Percentiles rank a stretch among this genome's conserved stretches.
Conservation (phyloP, 352 stramenopile species). For the Plasmopara halstedii region DNA sequence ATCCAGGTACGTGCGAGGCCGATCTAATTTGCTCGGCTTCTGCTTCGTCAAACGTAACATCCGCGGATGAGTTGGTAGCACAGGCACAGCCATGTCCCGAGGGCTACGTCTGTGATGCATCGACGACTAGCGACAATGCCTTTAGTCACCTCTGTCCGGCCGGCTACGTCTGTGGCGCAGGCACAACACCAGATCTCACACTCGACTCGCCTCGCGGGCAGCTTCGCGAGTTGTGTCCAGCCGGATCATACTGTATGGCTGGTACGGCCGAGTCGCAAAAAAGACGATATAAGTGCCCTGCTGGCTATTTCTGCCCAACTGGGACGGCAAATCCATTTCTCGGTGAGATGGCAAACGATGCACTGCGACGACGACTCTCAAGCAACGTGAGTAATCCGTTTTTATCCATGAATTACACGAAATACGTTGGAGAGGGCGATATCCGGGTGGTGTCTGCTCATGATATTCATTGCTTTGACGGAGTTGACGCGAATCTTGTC, state of each 20-base stretch:
- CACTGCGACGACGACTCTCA: conserved; percentile 62
- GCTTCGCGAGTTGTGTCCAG: conserved; percentile 83
- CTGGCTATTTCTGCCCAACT: conserved; percentile 93
- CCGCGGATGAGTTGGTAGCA: conserved; percentile 26
- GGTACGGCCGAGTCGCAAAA: conserved; percentile 84
- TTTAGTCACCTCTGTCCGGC: conserved; percentile 72
- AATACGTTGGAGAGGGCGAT: conserved; percentile 87
- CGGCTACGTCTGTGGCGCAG: conserved; percentile 92
- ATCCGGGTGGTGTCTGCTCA: conserved; percentile 85
- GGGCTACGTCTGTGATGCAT: conserved; percentile 92
- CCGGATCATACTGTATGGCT: conserved; percentile 83
- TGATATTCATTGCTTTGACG: conserved; percentile 87
- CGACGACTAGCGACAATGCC: conserved; percentile 76
- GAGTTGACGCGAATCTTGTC: conserved; percentile 74
- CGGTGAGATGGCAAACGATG: conserved; percentile 88
- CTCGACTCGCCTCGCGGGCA: conserved; percentile 86
- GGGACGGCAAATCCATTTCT: conserved; percentile 85
- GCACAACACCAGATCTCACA: conserved; percentile 89
- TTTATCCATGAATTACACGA: conserved; percentile 58
- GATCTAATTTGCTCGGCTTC: conserved; percentile 89
- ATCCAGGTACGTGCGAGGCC: conserved; percentile 94
- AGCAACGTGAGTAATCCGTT: conserved; percentile 69
- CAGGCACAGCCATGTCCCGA: conserved; percentile 90
- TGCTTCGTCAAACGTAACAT: conserved; percentile 18
- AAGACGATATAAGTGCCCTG: conserved; percentile 69